Evolutionary conservation across 345 rosid species (phyloP).

Genomic region (Sonneratia alba): DNA sequence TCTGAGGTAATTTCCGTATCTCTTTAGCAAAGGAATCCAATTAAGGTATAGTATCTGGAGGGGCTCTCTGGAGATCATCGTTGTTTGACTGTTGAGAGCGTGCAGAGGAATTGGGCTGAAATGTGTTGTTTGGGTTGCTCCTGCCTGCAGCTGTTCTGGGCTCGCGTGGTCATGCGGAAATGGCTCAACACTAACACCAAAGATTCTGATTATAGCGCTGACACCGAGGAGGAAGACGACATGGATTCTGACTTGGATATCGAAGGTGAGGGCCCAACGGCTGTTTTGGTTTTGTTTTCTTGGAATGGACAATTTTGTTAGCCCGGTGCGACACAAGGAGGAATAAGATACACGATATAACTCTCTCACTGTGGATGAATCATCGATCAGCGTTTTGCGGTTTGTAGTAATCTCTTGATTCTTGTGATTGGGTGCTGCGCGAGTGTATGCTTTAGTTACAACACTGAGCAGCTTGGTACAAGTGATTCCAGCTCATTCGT

Average conservation of each 20-base stretch:
- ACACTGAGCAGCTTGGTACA: too few relatives aligned
- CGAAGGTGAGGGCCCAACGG: constrained; percentile 20
- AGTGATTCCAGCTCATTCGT: too few relatives aligned
- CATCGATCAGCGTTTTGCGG: neutral
- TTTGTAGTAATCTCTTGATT: neutral
- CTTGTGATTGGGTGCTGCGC: neutral
- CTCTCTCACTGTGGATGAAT: neutral
- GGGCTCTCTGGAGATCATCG: constrained; percentile 1
- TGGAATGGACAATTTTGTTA: too few relatives aligned
- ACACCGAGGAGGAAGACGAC: constrained; percentile 41
- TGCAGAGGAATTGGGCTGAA: constrained; percentile 72
- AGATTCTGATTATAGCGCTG: constrained; percentile 75
- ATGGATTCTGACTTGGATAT: constrained; percentile 34
- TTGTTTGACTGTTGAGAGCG: constrained; percentile 15
- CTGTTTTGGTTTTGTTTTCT: too few relatives aligned
- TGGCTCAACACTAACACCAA: constrained; percentile 58
- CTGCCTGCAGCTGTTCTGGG: constrained; percentile 81
- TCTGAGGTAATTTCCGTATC: constrained; percentile 27
- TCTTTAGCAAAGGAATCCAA: neutral
- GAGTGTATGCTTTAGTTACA: too few relatives aligned
- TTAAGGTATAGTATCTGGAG: neutral
- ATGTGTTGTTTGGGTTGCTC: constrained; percentile 72
- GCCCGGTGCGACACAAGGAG: too few relatives aligned
- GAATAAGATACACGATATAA: too few relatives aligned
- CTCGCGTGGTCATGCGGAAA: constrained; percentile 62